Base-by-base conservation (phyloP, 2,329 filamentous ascomycete species). In the Pezicula radicicola region DNA sequence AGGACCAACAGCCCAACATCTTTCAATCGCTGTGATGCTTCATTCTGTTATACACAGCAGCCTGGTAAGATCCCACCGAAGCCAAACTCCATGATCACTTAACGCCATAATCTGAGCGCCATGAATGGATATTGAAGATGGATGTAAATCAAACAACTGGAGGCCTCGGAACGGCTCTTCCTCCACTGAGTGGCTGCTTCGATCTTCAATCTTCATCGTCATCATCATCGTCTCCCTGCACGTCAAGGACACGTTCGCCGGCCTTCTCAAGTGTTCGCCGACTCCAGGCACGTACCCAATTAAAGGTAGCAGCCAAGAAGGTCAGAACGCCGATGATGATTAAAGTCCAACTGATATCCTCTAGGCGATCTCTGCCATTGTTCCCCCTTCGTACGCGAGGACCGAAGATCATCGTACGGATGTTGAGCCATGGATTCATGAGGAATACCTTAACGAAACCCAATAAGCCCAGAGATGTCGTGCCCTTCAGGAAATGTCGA, bases 391-490 rank as follows among this genome's bases (percentile, higher is more conserved):
- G 74, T 55, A 76, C 60, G 39, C 73, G 67, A 49, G 79, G 75
- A 16, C 74, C 60, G 81, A 67, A 16, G 81, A 63, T 82, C 40
- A 79, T 81, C 39, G 77, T 76, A 21, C 91, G 81, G 44, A 95
- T 65, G 51, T 89, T 88, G 19, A 27, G 27, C 42, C 42, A 45
- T 16, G 18, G 16, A 42, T 88, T 87, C 15, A 85, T 80, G 46
- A 95, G 72, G 48, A 95, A 75, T 27, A 88, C 87, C 70, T 96
- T 96, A 51, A 91, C 68, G 54, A 96, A 88, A 0, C 93, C 92
- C 16, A 97, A 73, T 6, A 97, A 73, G 7, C 94, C 94, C 46
- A 97, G 79, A 5, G 90, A 93, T n/a, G 93, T 86, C 59, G 97
- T 78, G 0, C 94, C 94, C 69, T 97, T 97, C 52, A 88, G 57